These are phyloP conservation scores for Yamadazyma aaseri DNA, from an alignment of 1,139 yeast genomes.

Conservation along the genomic window DNA sequence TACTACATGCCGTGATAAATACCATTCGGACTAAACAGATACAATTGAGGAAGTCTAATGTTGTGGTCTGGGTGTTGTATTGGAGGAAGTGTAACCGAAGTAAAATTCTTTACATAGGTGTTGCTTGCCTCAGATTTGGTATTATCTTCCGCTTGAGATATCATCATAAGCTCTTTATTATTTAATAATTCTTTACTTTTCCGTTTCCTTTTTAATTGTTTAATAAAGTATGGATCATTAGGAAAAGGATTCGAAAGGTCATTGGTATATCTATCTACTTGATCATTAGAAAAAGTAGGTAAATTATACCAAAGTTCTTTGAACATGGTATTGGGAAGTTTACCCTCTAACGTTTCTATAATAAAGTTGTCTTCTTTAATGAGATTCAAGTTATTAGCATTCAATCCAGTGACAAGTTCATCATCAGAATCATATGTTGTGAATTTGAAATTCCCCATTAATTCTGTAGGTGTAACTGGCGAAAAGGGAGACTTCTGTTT, in stretches of 20 bases:
- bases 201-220: slow-evolving; percentile 14
- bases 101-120: too few species aligned
- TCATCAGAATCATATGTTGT: slow-evolving; percentile 8
- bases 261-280: slow-evolving; percentile 24
- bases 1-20: neutral
- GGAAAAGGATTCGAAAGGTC: slow-evolving; percentile 17
- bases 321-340: slow-evolving; percentile 6
- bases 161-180: neutral
- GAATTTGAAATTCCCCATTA: neutral
- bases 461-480: neutral
- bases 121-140: too few species aligned
- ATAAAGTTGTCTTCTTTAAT: slow-evolving; percentile 10
- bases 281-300: slow-evolving; percentile 22
- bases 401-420: slow-evolving; percentile 14
- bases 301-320: slow-evolving; percentile 23
- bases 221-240: slow-evolving; percentile 23
- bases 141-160: too few species aligned
- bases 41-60: slow-evolving; percentile 8
- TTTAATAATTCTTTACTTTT: slow-evolving; percentile 6
- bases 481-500: neutral
- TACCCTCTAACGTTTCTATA: slow-evolving; percentile 12
- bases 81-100: too few species aligned
- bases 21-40: slow-evolving; percentile 6
- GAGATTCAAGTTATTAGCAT: slow-evolving; percentile 7
- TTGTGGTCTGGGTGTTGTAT: neutral